phyloP scores from a whole-genome alignment of 306 rosid genomes.

The Psophocarpus tetragonolobus region DNA sequence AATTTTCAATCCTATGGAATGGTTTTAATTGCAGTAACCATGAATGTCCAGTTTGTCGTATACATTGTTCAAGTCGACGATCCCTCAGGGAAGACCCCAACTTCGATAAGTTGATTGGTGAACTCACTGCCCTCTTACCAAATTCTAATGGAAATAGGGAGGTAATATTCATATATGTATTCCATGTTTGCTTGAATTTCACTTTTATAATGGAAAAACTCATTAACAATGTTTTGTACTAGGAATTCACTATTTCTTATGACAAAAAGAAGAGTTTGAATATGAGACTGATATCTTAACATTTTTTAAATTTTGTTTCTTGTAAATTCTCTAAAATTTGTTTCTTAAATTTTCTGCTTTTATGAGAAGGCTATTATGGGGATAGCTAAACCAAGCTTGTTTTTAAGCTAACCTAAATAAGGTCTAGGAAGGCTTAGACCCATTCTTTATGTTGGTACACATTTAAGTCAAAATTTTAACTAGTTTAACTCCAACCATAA shows the following conservation, averaged over 20 bases:
- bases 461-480: background rate
- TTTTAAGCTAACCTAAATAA: background rate
- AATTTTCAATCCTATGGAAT: background rate
- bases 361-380: background rate
- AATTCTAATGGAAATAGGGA: slow-evolving; percentile 71
- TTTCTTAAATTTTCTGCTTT: background rate
- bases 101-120: slow-evolving; percentile 60
- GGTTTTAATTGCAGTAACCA: slow-evolving; percentile 56
- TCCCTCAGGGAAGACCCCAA: slow-evolving; percentile 76
- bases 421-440: background rate
- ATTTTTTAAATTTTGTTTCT: background rate
- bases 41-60: slow-evolving; percentile 88
- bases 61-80: slow-evolving; percentile 84
- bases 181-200: background rate
- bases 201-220: background rate
- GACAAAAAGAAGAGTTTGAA: background rate
- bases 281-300: background rate
- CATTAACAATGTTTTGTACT: background rate
- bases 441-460: background rate
- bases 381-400: background rate
- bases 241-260: slow-evolving; percentile 22
- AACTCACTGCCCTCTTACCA: slow-evolving; percentile 61
- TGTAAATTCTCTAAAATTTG: background rate
- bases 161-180: slow-evolving; percentile 36
- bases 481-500: background rate